phyloP scores from a whole-genome alignment of 768 basidiomycete genomes.

The Lyophyllum atratum region DNA sequence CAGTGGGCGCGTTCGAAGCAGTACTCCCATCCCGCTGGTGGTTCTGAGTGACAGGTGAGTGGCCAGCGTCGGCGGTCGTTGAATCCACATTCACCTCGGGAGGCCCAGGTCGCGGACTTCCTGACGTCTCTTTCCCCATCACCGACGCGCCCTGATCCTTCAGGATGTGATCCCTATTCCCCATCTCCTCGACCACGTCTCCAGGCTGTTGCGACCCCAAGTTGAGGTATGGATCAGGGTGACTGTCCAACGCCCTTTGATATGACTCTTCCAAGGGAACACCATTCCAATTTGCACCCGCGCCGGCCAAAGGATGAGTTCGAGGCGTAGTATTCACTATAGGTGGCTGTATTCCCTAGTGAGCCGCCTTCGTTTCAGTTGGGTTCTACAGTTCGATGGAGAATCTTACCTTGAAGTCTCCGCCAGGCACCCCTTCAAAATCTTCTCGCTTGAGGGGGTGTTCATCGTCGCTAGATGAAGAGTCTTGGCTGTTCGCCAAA shows the following conservation, averaged over 20 bases:
- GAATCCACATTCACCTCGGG: background rate
- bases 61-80: background rate
- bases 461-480: background rate
- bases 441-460: background rate
- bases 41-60: background rate
- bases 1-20: background rate
- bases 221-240: slow-evolving; percentile 16
- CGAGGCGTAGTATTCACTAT: slow-evolving; percentile 14
- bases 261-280: slow-evolving; percentile 17
- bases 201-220: background rate
- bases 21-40: background rate
- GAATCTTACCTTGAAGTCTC: slow-evolving; percentile 3
- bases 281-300: slow-evolving; percentile 17
- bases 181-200: background rate
- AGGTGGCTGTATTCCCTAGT: slow-evolving; percentile 6
- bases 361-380: background rate
- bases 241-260: slow-evolving; percentile 19
- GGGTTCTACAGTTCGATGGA: background rate
- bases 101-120: background rate
- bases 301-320: slow-evolving; percentile 19
- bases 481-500: too few relatives aligned
- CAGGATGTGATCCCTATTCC: background rate
- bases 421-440: background rate
- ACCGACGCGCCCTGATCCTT: background rate
- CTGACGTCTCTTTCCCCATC: background rate